A percentile compares a stretch with the other conserved stretches of the same genome.
These are phyloP conservation scores for Vitis rupestris DNA, from an alignment of 164 flowering plant genomes.

Conservation along the genomic window DNA sequence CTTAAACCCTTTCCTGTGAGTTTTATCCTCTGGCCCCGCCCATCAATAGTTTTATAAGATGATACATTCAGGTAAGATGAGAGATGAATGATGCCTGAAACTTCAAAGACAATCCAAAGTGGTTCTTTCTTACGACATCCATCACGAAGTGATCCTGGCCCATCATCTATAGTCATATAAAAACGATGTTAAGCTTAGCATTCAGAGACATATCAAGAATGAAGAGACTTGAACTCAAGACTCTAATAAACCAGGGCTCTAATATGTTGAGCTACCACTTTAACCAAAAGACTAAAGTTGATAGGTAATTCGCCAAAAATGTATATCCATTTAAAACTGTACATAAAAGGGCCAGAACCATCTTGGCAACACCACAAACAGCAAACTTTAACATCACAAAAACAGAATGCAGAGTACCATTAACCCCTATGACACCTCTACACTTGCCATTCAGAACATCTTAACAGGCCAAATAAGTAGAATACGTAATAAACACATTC, in stretches of 20 bases:
- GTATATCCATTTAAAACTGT: too few species aligned
- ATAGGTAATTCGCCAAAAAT: too few species aligned
- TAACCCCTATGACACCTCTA: background rate
- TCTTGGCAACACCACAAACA: too few species aligned
- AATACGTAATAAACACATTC: background rate
- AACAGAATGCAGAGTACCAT: too few species aligned
- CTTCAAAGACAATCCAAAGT: conserved; percentile 78
- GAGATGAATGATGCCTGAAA: conserved; percentile 73
- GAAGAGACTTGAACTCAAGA: too few species aligned
- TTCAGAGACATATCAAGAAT: background rate
- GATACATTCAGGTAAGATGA: conserved; percentile 65
- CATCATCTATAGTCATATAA: conserved; percentile 57
- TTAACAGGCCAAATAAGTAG: background rate
- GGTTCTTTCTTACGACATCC: conserved; percentile 74
- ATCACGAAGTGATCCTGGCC: conserved; percentile 79
- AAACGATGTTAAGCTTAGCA: background rate
- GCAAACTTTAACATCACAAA: too few species aligned
- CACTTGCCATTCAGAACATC: background rate
- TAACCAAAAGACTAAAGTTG: too few species aligned
- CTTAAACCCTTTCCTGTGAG: conserved; percentile 75
- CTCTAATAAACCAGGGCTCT: too few species aligned
- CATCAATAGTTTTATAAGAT: conserved; percentile 83
- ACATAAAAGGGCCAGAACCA: too few species aligned
- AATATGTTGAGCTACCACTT: too few species aligned
- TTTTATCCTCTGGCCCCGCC: conserved; percentile 85